Evolutionary conservation across 2,329 filamentous ascomycete species (phyloP).

Genomic region (Penicillium expansum): DNA sequence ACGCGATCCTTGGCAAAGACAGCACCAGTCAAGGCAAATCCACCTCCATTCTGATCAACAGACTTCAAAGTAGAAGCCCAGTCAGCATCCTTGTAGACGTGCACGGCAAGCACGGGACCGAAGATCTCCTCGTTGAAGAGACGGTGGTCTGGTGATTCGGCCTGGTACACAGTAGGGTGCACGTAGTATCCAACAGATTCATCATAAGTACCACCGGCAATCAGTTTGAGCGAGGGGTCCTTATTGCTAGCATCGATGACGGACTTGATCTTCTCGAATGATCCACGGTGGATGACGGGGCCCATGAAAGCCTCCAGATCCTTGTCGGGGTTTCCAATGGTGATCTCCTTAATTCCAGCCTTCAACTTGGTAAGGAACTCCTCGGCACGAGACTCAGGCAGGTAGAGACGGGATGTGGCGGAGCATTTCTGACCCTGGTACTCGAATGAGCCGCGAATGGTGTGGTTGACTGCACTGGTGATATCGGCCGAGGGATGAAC

Average conservation of each 20-base stretch:
- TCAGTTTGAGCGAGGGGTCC: slow-evolving; percentile 65
- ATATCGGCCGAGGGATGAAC: slow-evolving; percentile 73
- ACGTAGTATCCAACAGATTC: slow-evolving; percentile 74
- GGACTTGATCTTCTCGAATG: slow-evolving; percentile 72
- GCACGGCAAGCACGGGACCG: slow-evolving; percentile 67
- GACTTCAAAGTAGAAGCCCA: slow-evolving; percentile 57
- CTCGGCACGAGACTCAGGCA: slow-evolving; percentile 70
- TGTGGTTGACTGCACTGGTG: slow-evolving; percentile 72
- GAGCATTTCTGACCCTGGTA: slow-evolving; percentile 89
- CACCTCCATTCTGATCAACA: slow-evolving; percentile 34
- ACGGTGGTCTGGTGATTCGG: slow-evolving; percentile 66
- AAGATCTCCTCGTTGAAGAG: slow-evolving; percentile 77
- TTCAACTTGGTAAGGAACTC: slow-evolving; percentile 66
- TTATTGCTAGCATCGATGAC: slow-evolving; percentile 75
- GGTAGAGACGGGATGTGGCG: slow-evolving; percentile 73
- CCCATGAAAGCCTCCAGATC: slow-evolving; percentile 67
- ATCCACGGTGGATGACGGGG: slow-evolving; percentile 74
- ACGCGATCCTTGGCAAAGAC: slow-evolving; percentile 41
- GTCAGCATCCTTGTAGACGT: slow-evolving; percentile 73
- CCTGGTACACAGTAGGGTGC: slow-evolving; percentile 74
- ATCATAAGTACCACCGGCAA: slow-evolving; percentile 74
- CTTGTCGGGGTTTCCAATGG: slow-evolving; percentile 54
- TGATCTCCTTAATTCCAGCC: slow-evolving; percentile 63
- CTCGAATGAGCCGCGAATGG: slow-evolving; percentile 80
- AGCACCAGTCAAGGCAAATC: slow-evolving; percentile 40